Percentiles rank a stretch among this genome's conserved stretches.
phyloP scores from a whole-genome alignment of 345 rosid genomes.

The Citrus australasica region DNA sequence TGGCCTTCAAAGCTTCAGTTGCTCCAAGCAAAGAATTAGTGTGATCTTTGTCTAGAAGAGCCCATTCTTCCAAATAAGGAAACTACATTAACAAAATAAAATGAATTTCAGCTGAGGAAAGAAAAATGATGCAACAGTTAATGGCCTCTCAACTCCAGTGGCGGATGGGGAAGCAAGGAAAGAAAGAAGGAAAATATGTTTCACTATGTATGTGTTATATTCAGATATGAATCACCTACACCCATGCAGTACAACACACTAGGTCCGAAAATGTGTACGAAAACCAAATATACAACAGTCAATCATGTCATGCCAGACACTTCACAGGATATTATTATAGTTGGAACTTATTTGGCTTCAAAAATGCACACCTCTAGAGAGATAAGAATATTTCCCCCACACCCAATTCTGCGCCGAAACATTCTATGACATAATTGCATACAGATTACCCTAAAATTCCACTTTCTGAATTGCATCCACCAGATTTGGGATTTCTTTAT shows the following conservation, averaged over 20 bases:
- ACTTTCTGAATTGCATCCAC: not conserved
- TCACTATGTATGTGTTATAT: not conserved
- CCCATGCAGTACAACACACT: not conserved
- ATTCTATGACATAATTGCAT: not conserved
- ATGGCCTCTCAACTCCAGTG: not conserved
- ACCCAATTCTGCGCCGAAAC: not conserved
- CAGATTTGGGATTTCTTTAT: not conserved
- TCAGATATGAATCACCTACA: not conserved
- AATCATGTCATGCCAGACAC: not conserved
- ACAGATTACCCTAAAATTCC: not conserved
- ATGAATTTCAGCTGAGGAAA: slow-evolving; percentile 11
- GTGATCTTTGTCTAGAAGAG: slow-evolving; percentile 68
- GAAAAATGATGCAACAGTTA: not conserved
- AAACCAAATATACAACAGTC: not conserved
- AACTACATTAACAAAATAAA: slow-evolving; percentile 41
- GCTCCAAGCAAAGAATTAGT: slow-evolving; percentile 70
- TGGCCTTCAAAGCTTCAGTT: slow-evolving; percentile 87
- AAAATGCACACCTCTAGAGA: not conserved
- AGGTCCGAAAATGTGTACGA: not conserved
- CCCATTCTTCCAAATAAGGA: slow-evolving; percentile 68
- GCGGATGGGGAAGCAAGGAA: not conserved
- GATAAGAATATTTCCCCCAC: not conserved
- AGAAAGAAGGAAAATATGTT: not conserved
- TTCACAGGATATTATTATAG: not conserved
- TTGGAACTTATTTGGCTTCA: not conserved